Conservation (phyloP, 73 alveolate species). For the Paramecium tetraurelia region DNA sequence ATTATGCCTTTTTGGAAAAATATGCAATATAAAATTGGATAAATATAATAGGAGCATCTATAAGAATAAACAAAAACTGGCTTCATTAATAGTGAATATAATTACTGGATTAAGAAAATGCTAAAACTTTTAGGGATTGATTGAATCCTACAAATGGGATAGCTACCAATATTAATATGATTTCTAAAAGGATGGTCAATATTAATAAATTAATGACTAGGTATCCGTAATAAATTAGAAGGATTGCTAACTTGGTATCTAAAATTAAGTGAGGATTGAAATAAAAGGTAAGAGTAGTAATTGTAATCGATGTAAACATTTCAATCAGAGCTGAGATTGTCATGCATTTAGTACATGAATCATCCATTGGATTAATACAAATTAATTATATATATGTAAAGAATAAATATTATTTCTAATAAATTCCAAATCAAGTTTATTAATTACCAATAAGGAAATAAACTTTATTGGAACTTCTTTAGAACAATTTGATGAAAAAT, state of each 20-base stretch:
- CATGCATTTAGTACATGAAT: neutral
- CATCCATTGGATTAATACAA: neutral
- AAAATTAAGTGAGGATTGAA: neutral
- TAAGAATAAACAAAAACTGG: neutral
- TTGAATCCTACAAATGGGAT: neutral
- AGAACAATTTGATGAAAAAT: neutral
- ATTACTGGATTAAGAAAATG: constrained; percentile 33
- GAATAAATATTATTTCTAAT: neutral
- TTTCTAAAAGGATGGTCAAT: neutral
- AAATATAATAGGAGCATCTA: constrained; percentile 6
- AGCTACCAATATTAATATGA: neutral
- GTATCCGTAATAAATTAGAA: neutral
- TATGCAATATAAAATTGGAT: neutral
- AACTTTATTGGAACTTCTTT: neutral
- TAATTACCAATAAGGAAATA: neutral
- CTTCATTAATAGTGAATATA: neutral
- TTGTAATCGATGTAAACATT: neutral
- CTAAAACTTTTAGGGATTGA: neutral
- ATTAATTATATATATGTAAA: neutral
- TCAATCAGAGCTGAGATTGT: neutral
- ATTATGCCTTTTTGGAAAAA: neutral
- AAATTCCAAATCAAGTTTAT: neutral
- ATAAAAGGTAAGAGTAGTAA: neutral
- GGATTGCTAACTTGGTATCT: neutral
- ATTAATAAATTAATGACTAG: neutral